Evolutionary conservation across 306 rosid genomes (phyloP), one percentile per base, ranked within the genome.

Genomic region (Prunus mongolica): DNA sequence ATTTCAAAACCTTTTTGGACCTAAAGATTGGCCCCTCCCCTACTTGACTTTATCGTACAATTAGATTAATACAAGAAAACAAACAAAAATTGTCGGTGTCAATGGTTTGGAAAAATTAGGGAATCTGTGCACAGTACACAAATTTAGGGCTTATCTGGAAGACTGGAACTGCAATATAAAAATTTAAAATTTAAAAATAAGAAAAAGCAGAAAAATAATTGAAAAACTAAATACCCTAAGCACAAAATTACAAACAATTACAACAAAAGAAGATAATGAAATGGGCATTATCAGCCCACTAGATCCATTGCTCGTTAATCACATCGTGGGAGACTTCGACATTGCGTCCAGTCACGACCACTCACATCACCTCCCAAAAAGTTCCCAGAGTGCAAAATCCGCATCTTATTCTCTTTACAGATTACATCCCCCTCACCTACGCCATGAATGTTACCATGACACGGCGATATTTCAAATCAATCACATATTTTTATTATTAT

Each of bases 121-220:
- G 82, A 65, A 71, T 78, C 72, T 52, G 9, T 72, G 50, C 62
- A 64, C 10, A 30, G 49, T 15, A 27, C 19, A 34, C 12, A 22
- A 4, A 27, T 61, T 19, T 74, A 66, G 66, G 73, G 47, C 71
- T 22, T 61, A 22, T 22, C 32, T 54, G 38, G 9, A 44, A 72
- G 16, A 15, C 32, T 54, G 38, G 3, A 44, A 72, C 25, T 38
- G 54, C 49, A 71, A 16, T 3, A 32, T 32, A 12, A 22, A 58
- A 22, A 0, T 3, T 12, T n/a, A 24, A 22, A 58, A 22, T 1
- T 3, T 12, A 19, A 4, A 51, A 13, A 6, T 28, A 9, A 6
- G 6, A 38, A 38, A 38, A 38, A 4, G 44, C 44, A 38, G 9
- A 6, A 38, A 38, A 38, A 38, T 1, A 38, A 9, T 34, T 34